Evolutionary conservation across 352 stramenopile species (phyloP).

Genomic region (Phytophthora pluvialis): DNA sequence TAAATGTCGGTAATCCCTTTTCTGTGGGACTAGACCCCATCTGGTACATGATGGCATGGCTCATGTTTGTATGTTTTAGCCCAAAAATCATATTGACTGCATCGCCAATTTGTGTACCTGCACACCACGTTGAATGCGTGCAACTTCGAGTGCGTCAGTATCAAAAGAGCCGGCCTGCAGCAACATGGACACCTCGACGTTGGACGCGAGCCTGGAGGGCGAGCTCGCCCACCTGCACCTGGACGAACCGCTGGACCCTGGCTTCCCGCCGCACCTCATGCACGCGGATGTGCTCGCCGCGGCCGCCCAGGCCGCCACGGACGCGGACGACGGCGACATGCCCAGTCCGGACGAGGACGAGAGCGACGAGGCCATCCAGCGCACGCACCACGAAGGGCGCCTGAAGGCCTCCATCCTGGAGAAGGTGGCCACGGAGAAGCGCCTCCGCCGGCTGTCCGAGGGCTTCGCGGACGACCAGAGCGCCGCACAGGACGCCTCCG

Average conservation of each 20-base stretch:
- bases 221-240: constrained; percentile 28
- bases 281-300: constrained; percentile 37
- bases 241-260: constrained; percentile 3
- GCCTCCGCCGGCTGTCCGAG: constrained; percentile 63
- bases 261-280: constrained; percentile 31
- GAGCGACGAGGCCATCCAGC: constrained; percentile 22
- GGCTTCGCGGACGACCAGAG: constrained; percentile 32
- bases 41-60: too few species aligned
- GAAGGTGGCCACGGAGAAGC: constrained; percentile 77
- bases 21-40: too few species aligned
- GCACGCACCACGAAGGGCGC: constrained; percentile 63
- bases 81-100: too few species aligned
- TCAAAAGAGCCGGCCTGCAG: background rate
- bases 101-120: background rate
- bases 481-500: constrained; percentile 31
- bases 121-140: constrained; percentile 14
- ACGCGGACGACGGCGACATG: constrained; percentile 36
- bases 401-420: constrained; percentile 82
- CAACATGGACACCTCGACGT: constrained; percentile 16
- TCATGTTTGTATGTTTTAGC: too few species aligned
- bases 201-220: constrained; percentile 15
- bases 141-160: constrained; percentile 3
- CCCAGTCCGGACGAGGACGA: constrained; percentile 46
- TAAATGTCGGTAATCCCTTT: too few species aligned
- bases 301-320: constrained; percentile 19